phyloP scores from a whole-genome alignment of 2,329 filamentous ascomycete species.

The Tricladium varicosporioides region DNA sequence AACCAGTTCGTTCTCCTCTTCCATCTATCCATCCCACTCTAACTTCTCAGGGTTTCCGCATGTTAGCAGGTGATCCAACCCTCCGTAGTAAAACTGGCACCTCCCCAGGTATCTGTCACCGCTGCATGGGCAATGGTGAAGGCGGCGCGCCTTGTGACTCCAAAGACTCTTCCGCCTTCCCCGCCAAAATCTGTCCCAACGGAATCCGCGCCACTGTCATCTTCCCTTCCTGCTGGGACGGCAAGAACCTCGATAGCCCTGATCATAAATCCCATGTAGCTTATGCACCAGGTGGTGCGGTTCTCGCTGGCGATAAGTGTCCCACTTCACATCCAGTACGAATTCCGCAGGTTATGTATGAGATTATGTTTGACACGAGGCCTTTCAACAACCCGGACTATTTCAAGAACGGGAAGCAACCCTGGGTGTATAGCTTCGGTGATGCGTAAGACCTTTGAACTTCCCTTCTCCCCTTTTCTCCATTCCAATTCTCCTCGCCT shows the following conservation, averaged over 20 bases:
- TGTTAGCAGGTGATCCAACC: slow-evolving; percentile 59
- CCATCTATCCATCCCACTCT: no score
- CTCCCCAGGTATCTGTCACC: slow-evolving; percentile 51
- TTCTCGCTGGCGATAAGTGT: slow-evolving; percentile 14
- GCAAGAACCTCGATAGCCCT: slow-evolving; percentile 50
- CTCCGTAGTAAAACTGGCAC: slow-evolving; percentile 45
- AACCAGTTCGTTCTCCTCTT: no score
- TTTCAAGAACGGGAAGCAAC: slow-evolving; percentile 16
- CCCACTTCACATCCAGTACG: slow-evolving; percentile 14
- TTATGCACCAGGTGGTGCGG: slow-evolving; percentile 41
- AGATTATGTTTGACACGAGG: slow-evolving; percentile 17
- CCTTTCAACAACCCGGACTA: slow-evolving; percentile 12
- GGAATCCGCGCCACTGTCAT: slow-evolving; percentile 52
- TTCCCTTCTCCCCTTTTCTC: background rate
- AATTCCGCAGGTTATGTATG: slow-evolving; percentile 20
- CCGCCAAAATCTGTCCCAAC: slow-evolving; percentile 50
- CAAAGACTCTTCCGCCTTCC: slow-evolving; percentile 47
- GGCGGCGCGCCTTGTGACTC: slow-evolving; percentile 34
- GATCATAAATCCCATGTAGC: slow-evolving; percentile 57
- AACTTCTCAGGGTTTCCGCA: slow-evolving; percentile 58
- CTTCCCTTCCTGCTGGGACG: slow-evolving; percentile 64
- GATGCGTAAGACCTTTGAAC: slow-evolving; percentile 33
- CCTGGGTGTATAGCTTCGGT: slow-evolving; percentile 33
- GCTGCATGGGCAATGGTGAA: slow-evolving; percentile 45
- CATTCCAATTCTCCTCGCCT: background rate